Percentiles rank a stretch among this genome's conserved stretches.
These are phyloP conservation scores for Boechera divaricarpa DNA, from an alignment of 345 rosid species.

Conservation along the genomic window DNA sequence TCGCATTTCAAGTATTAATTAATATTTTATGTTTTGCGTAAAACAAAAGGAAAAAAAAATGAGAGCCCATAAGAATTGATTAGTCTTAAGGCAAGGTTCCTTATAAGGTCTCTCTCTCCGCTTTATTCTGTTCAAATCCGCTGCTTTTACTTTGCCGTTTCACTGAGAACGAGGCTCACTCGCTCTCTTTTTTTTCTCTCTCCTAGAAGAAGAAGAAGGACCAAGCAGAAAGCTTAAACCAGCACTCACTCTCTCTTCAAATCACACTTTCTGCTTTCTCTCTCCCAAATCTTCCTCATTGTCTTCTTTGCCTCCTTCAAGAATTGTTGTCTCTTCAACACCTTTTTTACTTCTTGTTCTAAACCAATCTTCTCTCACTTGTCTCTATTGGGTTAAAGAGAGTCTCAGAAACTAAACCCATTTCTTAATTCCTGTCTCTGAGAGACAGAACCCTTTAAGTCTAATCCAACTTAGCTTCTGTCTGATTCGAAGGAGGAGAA, in stretches of 20 bases:
- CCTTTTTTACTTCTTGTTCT: conserved; percentile 9
- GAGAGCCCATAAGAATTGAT: conserved; percentile 34
- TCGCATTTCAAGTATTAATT: no score
- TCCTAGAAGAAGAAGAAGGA: conserved; percentile 34
- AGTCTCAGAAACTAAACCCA: conserved; percentile 41
- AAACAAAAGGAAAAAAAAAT: neutral
- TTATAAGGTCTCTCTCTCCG: conserved; percentile 34
- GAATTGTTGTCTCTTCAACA: conserved; percentile 38
- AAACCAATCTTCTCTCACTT: conserved; percentile 37
- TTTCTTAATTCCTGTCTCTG: conserved; percentile 13
- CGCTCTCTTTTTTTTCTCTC: conserved; percentile 32
- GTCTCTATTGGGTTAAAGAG: conserved; percentile 15
- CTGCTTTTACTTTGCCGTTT: conserved; percentile 64
- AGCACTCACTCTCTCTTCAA: conserved; percentile 39
- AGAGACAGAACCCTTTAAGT: conserved; percentile 23
- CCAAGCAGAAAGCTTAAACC: conserved; percentile 45
- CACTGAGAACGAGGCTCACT: conserved; percentile 81
- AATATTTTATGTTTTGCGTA: no score
- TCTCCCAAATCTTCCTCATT: conserved; percentile 63
- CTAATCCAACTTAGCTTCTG: conserved; percentile 21
- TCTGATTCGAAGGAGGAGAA: conserved; percentile 30
- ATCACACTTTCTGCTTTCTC: conserved; percentile 36
- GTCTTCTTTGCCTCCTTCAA: conserved; percentile 43
- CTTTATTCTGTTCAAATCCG: conserved; percentile 91
- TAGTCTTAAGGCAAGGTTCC: conserved; percentile 31